Base-by-base conservation (phyloP, 441 rosid species). In the Erodium texanum region DNA sequence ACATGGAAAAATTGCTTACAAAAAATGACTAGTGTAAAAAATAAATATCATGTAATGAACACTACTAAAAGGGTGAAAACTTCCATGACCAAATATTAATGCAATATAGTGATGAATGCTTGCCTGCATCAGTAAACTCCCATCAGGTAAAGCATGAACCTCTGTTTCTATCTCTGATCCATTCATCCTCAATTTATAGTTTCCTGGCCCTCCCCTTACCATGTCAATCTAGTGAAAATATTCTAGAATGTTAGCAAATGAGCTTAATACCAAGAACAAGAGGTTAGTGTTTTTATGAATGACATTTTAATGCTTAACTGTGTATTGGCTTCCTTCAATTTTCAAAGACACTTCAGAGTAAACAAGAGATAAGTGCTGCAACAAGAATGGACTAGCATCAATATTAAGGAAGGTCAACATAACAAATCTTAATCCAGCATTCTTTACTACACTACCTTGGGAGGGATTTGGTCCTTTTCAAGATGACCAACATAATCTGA, bases 381-480 rank as follows among this genome's bases (percentile, higher is more conserved):
- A 78, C 70, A 58, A 66, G 68, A 66, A 75, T 50, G 11, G 62
- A 66, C 65, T 34, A 34, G 41, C 1, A 77, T 75, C 67, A 77
- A 67, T 70, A 38, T 73, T 68, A 66, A 68, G 67, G 71, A 69
- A 66, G 54, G 66, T 50, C 62, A 7, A 61, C 34, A 61, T 6
- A 14, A 14, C 62, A 23, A 24, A 23, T 14, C 20, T 36, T 27
- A 32, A 64, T 48, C 34, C 66, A 24, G 58, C n/a, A 23, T 58
- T 52, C 62, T 73, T 65, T 24, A 52, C 18, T 24, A 20, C 24
- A 56, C 65, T 79, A 96, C 99, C 99, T 90, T 96, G 70, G 99
- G 99, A 75, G 99, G 99, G 71, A 96, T 93, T 87, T 96, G 98
- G 43, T 97, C 99, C 85, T 96, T 96, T 78, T 96, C 98, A 58